phyloP scores from a whole-genome alignment of 805 yeast genomes.

The Wickerhamiella spandovensis region DNA sequence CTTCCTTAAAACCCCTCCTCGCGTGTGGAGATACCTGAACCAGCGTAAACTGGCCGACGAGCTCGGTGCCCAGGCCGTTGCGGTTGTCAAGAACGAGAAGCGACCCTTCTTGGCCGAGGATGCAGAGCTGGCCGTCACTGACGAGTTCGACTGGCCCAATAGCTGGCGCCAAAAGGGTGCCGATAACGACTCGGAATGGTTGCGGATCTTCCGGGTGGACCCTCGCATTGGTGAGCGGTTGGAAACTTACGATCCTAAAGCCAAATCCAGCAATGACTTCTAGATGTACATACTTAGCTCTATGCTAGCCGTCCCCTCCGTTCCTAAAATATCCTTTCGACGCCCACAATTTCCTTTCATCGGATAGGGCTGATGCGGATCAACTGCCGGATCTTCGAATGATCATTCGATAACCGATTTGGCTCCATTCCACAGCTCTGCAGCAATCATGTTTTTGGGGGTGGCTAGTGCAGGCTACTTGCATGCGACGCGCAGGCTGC shows the following conservation, averaged over 20 bases:
- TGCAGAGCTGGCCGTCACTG: constrained; percentile 35
- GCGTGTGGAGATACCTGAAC: constrained; percentile 68
- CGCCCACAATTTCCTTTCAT: too few relatives aligned
- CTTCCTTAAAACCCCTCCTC: constrained; percentile 57
- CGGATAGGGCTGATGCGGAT: too few relatives aligned
- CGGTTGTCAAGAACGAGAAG: constrained; percentile 37
- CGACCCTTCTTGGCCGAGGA: constrained; percentile 41
- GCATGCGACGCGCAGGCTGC: too few relatives aligned
- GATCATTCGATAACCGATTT: too few relatives aligned
- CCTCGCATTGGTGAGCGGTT: constrained; percentile 45
- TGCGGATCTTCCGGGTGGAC: constrained; percentile 57
- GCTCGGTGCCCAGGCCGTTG: constrained; percentile 41
- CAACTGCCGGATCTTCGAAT: too few relatives aligned
- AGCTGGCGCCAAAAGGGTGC: constrained; percentile 71
- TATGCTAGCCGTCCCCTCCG: too few relatives aligned
- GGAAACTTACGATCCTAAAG: constrained; percentile 18
- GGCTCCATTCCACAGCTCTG: too few relatives aligned
- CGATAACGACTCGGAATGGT: constrained; percentile 77
- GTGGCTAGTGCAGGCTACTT: too few relatives aligned
- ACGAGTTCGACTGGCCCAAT: constrained; percentile 77
- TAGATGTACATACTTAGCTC: neutral
- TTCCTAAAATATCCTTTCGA: too few relatives aligned
- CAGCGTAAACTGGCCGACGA: constrained; percentile 58
- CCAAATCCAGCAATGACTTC: neutral
- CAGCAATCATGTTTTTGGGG: too few relatives aligned